Conservation (phyloP, 164 flowering plant species). For the Chimonanthus praecox region DNA sequence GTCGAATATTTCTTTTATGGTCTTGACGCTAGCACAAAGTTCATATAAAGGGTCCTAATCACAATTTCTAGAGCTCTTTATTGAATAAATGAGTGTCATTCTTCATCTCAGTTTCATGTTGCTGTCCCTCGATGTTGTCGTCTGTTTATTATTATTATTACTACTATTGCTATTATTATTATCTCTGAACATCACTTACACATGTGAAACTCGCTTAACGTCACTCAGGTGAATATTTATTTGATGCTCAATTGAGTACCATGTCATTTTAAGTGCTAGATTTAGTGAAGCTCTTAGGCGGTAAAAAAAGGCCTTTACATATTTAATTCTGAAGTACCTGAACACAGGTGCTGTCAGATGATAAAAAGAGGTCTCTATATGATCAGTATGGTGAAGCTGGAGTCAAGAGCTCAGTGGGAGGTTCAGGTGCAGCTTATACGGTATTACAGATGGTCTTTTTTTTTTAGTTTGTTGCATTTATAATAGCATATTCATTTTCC, state of each 20-base stretch:
- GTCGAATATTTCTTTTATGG: background rate
- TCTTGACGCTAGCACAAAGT: background rate
- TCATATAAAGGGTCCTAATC: background rate
- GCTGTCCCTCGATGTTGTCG: background rate
- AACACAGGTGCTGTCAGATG: slow-evolving; percentile 98
- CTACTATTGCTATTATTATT: background rate
- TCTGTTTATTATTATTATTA: no score
- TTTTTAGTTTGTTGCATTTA: background rate
- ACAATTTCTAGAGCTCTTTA: background rate
- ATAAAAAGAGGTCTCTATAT: slow-evolving; percentile 85
- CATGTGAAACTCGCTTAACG: background rate
- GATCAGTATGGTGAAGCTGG: slow-evolving; percentile 99
- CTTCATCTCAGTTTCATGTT: background rate
- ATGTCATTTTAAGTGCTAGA: slow-evolving; percentile 2
- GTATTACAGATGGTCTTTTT: slow-evolving; percentile 32
- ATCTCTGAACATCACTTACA: background rate
- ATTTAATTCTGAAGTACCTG: slow-evolving; percentile 43
- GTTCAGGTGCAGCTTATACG: slow-evolving; percentile 70
- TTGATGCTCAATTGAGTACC: background rate
- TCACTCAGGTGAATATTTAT: background rate
- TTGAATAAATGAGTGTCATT: background rate
- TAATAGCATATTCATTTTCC: background rate
- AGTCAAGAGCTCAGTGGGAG: slow-evolving; percentile 78
- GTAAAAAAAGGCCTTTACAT: background rate
- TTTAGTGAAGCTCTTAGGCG: slow-evolving; percentile 1